Base-by-base conservation (phyloP, 148 eudicot genomes). In the Amaranthus palmeri region DNA sequence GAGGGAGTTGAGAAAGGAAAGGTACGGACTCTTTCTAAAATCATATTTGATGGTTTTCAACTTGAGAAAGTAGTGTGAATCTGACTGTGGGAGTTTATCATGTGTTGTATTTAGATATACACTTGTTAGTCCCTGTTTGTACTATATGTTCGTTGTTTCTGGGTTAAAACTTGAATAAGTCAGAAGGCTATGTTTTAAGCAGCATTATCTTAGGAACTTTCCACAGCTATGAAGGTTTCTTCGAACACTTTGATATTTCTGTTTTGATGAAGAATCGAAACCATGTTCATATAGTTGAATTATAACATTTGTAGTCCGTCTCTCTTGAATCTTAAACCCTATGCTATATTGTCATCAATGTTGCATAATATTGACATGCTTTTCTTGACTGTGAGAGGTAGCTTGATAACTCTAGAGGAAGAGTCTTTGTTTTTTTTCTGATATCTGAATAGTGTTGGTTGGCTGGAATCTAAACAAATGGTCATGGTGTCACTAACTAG, bases 1-100 rank as follows among this genome's bases (percentile, higher is more conserved):
- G 88, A 79, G 73, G 99, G 99, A 73, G 78, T 88, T 62, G 86
- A 84, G 85, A 95, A 95, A 81, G 99, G 99, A 74, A 95, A 95
- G 90, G 99, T 95, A 84, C 67, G 81, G n/a, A 44, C 44, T 15
- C n/a, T 58, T 12, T 59, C 12, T 53, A 18, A 12, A 54, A 42
- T 36, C 10, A 10, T 54, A 51, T 13, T 11, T 25, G 57, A 41
- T 61, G 47, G 48, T 15, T 51, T 48, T 48, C n/a, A 6, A 4
- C 0, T 76, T 15, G 42, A 43, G 56, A 25, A 7, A 67, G 36
- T 50, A 40, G n/a, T 5, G 13, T 9, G 17, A 48, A 45, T 17
- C 10, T 71, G 50, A 40, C 15, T 17, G 48, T 54, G 47, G 8
- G 41, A 54, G 65, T 67, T 70, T 36, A 46, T 15, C 17, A 15